Evolutionary conservation across 2,329 filamentous ascomycete genomes (phyloP).

Genomic region (Hymenoscyphus scutula): DNA sequence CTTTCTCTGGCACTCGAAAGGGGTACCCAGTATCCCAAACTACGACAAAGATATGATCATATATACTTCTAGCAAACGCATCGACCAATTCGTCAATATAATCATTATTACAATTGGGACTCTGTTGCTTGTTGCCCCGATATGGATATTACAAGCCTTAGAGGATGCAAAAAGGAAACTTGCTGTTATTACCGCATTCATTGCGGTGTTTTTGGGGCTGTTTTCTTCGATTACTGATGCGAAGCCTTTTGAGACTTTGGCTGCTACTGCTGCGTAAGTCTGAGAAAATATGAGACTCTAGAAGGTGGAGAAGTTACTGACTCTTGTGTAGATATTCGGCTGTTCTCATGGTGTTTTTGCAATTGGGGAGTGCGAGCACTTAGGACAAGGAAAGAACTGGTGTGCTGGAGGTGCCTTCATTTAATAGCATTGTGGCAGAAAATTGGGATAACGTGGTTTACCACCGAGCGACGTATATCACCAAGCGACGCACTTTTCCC

Average conservation of each 20-base stretch:
- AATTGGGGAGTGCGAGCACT: constrained; percentile 6
- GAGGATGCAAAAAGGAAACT: constrained; percentile 27
- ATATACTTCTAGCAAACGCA: constrained; percentile 21
- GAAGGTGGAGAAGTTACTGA: not conserved
- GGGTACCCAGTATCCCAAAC: constrained; percentile 11
- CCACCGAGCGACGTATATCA: too few relatives aligned
- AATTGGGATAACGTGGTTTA: too few relatives aligned
- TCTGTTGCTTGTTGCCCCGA: constrained; percentile 36
- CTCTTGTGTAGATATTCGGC: constrained; percentile 18
- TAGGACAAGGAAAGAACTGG: too few relatives aligned
- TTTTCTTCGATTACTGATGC: constrained; percentile 20
- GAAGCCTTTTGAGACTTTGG: constrained; percentile 24
- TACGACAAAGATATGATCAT: constrained; percentile 18
- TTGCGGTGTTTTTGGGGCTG: constrained; percentile 24
- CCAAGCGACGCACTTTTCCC: too few relatives aligned
- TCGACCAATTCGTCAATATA: constrained; percentile 29
- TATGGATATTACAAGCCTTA: constrained; percentile 36
- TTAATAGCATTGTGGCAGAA: too few relatives aligned
- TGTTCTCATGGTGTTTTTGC: constrained; percentile 24
- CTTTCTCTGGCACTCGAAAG: constrained; percentile 15
- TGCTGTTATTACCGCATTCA: constrained; percentile 36
- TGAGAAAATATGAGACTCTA: not conserved
- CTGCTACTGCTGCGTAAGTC: constrained; percentile 23
- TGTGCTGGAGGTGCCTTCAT: too few relatives aligned
- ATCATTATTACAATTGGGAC: constrained; percentile 31